A percentile compares a stretch with the other conserved stretches of the same genome.
These are phyloP conservation scores for Solanum boliviense DNA, from an alignment of 257 asterid species.

Conservation along the genomic window DNA sequence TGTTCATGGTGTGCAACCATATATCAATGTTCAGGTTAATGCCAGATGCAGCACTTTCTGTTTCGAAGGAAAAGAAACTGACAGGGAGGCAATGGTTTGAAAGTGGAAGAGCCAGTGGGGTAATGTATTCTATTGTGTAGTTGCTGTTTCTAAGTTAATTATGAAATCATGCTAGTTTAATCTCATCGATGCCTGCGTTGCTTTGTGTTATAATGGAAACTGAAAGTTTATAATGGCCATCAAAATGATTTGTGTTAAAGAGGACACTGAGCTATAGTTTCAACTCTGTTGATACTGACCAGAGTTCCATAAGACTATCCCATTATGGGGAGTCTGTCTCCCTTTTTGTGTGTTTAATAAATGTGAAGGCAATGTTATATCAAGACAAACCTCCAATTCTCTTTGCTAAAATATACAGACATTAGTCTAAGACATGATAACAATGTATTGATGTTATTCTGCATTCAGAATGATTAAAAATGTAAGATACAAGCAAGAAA, in stretches of 20 bases:
- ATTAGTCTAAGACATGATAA: neutral
- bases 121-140: constrained; percentile 11
- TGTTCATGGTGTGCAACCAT: neutral
- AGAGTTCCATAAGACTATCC: neutral
- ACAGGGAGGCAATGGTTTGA: constrained; percentile 95
- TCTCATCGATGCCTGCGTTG: neutral
- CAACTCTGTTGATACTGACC: neutral
- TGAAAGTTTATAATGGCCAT: neutral
- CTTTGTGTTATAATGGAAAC: neutral
- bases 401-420: neutral
- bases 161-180: neutral
- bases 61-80: constrained; percentile 79
- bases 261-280: neutral
- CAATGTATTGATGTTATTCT: neutral
- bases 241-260: neutral
- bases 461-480: neutral
- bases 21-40: constrained; percentile 48
- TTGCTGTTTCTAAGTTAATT: neutral
- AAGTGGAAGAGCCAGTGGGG: constrained; percentile 66
- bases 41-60: constrained; percentile 92
- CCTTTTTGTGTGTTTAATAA: neutral
- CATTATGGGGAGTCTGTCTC: neutral
- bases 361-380: neutral
- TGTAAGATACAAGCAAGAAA: neutral
- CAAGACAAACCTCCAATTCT: neutral